Percentiles rank a stretch among this genome's conserved stretches.
Evolutionary conservation across 2,329 filamentous ascomycete genomes (phyloP).

Genomic region (Apiospora pterosperma): DNA sequence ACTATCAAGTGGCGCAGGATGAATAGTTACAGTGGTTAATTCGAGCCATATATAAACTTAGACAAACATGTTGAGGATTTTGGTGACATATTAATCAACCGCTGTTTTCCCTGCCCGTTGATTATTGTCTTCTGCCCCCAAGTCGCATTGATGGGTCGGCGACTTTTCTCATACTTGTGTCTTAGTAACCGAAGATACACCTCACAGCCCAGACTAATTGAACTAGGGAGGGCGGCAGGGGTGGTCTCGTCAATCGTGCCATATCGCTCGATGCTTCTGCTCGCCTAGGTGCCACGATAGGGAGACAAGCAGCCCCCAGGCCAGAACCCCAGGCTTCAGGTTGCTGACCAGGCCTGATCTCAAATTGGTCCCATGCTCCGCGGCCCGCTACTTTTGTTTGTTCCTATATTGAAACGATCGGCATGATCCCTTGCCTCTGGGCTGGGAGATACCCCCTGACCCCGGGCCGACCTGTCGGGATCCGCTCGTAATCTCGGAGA

Average conservation of each 20-base stretch:
- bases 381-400: background rate
- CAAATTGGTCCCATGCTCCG: background rate
- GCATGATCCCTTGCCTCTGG: background rate
- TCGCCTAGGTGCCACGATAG: background rate
- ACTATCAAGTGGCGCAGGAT: background rate
- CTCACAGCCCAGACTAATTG: background rate
- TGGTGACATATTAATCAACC: no score
- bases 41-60: no score
- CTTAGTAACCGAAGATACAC: no score
- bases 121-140: no score
- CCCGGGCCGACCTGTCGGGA: no score
- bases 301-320: background rate
- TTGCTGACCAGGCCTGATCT: background rate
- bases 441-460: no score
- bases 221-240: background rate
- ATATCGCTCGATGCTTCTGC: background rate
- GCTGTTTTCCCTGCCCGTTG: no score
- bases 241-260: background rate
- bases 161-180: no score
- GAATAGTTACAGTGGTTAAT: no score
- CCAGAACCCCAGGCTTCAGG: background rate
- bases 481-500: no score
- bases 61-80: no score
- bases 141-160: no score
- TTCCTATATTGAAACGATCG: background rate